Evolutionary conservation across 495 filamentous ascomycete genomes (phyloP).

Genomic region (Chaetomium cochliodes): DNA sequence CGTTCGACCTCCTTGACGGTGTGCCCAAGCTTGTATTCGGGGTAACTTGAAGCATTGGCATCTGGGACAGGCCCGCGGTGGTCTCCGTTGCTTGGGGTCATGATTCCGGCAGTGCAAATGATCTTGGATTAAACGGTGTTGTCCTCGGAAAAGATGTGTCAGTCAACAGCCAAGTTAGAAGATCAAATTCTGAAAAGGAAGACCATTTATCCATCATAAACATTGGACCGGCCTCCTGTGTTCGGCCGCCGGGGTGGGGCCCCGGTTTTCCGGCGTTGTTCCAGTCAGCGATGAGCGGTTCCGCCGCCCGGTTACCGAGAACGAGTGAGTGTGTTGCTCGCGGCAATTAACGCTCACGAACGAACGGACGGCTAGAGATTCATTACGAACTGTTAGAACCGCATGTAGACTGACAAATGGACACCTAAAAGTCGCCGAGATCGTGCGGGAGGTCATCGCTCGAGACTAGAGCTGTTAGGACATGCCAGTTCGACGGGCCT

Average conservation of each 20-base stretch:
- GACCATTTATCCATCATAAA: not conserved
- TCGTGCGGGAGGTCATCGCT: not conserved
- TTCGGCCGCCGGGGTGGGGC: too few relatives aligned
- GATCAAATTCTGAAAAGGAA: too few relatives aligned
- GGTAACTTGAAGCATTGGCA: not conserved
- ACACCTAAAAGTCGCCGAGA: constrained; percentile 1
- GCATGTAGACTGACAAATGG: not conserved
- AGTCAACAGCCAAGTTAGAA: too few relatives aligned
- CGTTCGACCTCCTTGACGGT: not conserved
- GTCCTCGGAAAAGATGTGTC: not conserved
- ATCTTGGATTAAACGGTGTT: not conserved
- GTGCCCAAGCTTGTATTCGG: not conserved
- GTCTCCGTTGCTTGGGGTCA: not conserved
- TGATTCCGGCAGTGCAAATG: not conserved
- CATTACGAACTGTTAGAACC: not conserved
- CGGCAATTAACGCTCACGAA: not conserved
- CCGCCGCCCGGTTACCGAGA: not conserved
- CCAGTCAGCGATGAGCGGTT: not conserved
- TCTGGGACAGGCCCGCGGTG: not conserved
- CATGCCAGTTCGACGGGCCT: not conserved
- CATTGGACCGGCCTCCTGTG: not conserved
- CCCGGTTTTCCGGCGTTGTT: not conserved
- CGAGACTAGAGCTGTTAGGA: not conserved
- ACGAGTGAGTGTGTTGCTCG: not conserved
- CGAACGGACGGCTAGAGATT: not conserved